Percentiles rank a stretch among this genome's conserved stretches.
Conservation (phyloP, 2,329 filamentous ascomycete genomes). For the Fusarium sp. region DNA sequence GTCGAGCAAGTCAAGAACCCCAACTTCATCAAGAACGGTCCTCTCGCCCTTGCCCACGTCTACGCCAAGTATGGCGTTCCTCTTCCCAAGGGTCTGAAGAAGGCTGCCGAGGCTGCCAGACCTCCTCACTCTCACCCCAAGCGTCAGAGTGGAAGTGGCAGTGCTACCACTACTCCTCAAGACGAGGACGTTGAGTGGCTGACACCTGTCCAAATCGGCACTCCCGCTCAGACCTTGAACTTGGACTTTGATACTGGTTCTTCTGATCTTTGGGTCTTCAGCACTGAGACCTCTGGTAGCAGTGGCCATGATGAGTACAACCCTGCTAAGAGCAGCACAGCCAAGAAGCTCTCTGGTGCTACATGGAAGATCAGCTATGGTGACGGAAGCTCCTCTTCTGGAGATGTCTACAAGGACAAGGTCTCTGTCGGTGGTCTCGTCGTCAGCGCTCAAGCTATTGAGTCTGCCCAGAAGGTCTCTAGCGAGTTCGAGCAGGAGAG, state of each 20-base stretch:
- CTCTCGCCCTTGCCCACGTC: conserved; percentile 47
- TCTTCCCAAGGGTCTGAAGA: conserved; percentile 47
- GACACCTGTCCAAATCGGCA: conserved; percentile 55
- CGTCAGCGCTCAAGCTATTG: conserved; percentile 55
- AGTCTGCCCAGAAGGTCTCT: conserved; percentile 56
- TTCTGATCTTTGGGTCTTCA: conserved; percentile 62
- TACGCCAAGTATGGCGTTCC: conserved; percentile 53
- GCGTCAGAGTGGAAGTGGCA: conserved; percentile 47
- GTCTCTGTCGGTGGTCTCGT: conserved; percentile 56
- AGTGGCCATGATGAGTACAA: conserved; percentile 55
- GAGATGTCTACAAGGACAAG: conserved; percentile 56
- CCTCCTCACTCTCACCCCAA: conserved; percentile 23
- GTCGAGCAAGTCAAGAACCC: conserved; percentile 53
- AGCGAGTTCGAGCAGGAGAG: conserved; percentile 51
- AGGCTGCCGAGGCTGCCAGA: conserved; percentile 39
- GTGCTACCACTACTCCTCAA: conserved; percentile 35
- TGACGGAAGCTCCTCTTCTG: conserved; percentile 55
- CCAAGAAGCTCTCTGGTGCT: conserved; percentile 51
- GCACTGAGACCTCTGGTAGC: conserved; percentile 53
- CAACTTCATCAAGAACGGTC: conserved; percentile 49
- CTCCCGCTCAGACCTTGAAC: conserved; percentile 55
- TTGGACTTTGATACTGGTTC: conserved; percentile 61
- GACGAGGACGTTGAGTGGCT: conserved; percentile 53
- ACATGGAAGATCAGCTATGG: conserved; percentile 57
- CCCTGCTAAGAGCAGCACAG: conserved; percentile 52